phyloP scores from a whole-genome alignment of 2,329 filamentous ascomycete species.

The Venturia carpophila region DNA sequence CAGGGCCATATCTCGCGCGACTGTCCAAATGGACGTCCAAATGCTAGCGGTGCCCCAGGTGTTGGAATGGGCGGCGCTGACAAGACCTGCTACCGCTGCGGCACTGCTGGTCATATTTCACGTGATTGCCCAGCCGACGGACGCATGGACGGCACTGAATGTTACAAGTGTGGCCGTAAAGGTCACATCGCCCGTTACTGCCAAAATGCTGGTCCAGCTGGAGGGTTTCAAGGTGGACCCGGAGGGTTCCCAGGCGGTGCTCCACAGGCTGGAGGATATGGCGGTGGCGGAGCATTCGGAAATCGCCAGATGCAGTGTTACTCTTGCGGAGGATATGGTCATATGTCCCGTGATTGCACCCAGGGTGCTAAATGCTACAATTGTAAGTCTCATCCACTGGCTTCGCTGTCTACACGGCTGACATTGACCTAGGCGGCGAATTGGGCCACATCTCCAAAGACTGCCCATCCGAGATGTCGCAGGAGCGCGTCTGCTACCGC shows the following conservation, averaged over 20 bases:
- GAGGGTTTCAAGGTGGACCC: conserved; percentile 26
- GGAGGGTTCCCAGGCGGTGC: conserved; percentile 31
- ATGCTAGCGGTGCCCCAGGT: conserved; percentile 49
- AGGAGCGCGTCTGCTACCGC: conserved; percentile 98
- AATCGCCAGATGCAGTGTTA: conserved; percentile 62
- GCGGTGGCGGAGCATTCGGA: conserved; percentile 37
- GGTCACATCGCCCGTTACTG: conserved; percentile 95
- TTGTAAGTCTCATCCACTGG: conserved; percentile 49
- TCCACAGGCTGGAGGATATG: conserved; percentile 40
- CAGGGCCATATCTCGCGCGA: conserved; percentile 61
- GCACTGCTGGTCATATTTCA: conserved; percentile 77
- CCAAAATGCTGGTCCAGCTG: conserved; percentile 51
- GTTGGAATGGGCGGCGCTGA: conserved; percentile 41
- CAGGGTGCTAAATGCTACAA: conserved; percentile 99
- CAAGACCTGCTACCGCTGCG: conserved; percentile 50
- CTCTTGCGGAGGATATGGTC: conserved; percentile 92
- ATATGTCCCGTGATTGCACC: conserved; percentile 97
- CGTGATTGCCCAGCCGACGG: conserved; percentile 62
- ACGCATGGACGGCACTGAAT: conserved; percentile 51
- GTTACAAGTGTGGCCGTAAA: conserved; percentile 97
- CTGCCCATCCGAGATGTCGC: conserved; percentile 76
- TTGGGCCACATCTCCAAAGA: conserved; percentile 92
- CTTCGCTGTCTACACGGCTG: conserved; percentile 18
- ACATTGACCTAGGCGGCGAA: conserved; percentile 54
- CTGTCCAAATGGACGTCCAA: conserved; percentile 60